Conservation (phyloP, 768 basidiomycete genomes). For the Trametes maxima region DNA sequence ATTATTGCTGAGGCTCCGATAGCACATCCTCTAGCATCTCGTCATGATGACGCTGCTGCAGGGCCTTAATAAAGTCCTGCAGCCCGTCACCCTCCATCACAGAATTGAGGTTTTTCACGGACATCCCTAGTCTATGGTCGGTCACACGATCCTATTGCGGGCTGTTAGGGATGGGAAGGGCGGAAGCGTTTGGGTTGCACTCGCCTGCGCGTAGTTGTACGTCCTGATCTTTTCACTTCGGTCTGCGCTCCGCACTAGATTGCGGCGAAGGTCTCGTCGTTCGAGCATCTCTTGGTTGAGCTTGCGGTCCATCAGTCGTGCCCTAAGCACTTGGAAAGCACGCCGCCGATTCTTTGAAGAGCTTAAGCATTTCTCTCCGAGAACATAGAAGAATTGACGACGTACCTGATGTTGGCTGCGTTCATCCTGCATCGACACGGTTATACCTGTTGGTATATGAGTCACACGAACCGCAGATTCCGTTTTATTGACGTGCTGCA, state of each 20-base stretch:
- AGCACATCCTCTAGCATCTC: slow-evolving; percentile 31
- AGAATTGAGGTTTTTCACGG: slow-evolving; percentile 63
- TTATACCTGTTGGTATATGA: slow-evolving; percentile 89
- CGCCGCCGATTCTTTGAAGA: slow-evolving; percentile 78
- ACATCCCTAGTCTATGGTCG: slow-evolving; percentile 85
- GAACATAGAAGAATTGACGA: not conserved
- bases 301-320: slow-evolving; percentile 82
- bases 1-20: not conserved
- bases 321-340: slow-evolving; percentile 87
- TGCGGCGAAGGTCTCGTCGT: slow-evolving; percentile 67
- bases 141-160: slow-evolving; percentile 79
- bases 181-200: slow-evolving; percentile 9
- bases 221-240: slow-evolving; percentile 95
- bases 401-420: slow-evolving; percentile 91
- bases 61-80: slow-evolving; percentile 56
- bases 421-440: slow-evolving; percentile 98
- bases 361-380: not conserved
- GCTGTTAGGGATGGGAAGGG: not conserved
- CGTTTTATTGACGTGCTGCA: slow-evolving; percentile 95
- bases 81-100: slow-evolving; percentile 71
- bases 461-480: slow-evolving; percentile 96
- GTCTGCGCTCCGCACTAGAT: slow-evolving; percentile 79
- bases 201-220: slow-evolving; percentile 89
- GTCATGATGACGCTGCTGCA: slow-evolving; percentile 43
- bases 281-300: slow-evolving; percentile 69